phyloP scores from a whole-genome alignment of 257 asterid species.

The Przewalskia tangutica region DNA sequence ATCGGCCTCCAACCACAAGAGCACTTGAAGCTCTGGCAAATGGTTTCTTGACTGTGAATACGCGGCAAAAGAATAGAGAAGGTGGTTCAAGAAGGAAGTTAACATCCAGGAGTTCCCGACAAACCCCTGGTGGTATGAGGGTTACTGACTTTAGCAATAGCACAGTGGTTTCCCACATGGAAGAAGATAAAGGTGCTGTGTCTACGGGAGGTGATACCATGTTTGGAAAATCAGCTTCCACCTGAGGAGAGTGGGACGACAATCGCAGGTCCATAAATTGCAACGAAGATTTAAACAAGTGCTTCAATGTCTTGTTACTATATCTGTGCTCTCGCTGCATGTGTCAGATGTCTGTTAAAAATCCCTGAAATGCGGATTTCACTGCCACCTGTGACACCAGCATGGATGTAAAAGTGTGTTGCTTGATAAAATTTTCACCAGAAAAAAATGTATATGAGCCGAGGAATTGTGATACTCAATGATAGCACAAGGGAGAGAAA shows the following conservation, averaged over 20 bases:
- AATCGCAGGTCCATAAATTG: slow-evolving; percentile 8
- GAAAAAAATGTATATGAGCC: neutral
- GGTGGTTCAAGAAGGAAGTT: slow-evolving; percentile 15
- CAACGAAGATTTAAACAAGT: neutral
- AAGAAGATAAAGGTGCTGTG: slow-evolving; percentile 23
- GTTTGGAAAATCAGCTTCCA: slow-evolving; percentile 11
- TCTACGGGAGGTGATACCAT: slow-evolving; percentile 10
- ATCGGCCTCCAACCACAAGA: slow-evolving; percentile 44
- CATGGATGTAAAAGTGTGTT: neutral
- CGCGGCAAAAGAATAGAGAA: slow-evolving; percentile 25
- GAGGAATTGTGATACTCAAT: slow-evolving; percentile 9
- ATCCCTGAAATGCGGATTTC: neutral
- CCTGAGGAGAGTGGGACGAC: slow-evolving; percentile 18
- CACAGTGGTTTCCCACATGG: slow-evolving; percentile 16
- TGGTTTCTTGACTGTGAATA: slow-evolving; percentile 34
- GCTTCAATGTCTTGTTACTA: neutral
- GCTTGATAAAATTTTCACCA: neutral
- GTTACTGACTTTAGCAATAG: slow-evolving; percentile 20
- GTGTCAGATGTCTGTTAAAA: neutral
- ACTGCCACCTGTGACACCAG: neutral
- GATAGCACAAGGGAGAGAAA: slow-evolving; percentile 8
- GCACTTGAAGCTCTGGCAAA: slow-evolving; percentile 49
- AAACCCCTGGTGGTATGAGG: slow-evolving; percentile 11
- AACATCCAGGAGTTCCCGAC: slow-evolving; percentile 27
- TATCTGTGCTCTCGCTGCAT: neutral